phyloP scores from a whole-genome alignment of 192 early-diverging fungal genomes.

The Coemansia sp. region DNA sequence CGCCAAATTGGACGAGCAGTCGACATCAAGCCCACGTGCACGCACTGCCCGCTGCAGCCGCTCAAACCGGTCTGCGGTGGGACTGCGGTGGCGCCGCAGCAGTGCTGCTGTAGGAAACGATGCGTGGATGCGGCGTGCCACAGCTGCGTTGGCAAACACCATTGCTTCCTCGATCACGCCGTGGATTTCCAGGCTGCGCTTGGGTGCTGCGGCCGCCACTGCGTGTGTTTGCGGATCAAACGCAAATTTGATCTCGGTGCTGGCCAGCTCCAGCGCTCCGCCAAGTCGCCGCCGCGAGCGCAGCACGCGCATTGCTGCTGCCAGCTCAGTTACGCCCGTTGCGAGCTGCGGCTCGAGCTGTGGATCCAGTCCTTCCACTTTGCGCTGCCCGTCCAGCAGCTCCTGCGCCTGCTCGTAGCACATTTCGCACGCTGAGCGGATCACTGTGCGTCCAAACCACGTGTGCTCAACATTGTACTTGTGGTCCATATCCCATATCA shows the following conservation, averaged over 20 bases:
- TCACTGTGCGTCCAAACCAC: conserved; percentile 74
- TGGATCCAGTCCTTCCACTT: conserved; percentile 49
- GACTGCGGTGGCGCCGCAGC: conserved; percentile 69
- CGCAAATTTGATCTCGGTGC: conserved; percentile 73
- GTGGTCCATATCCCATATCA: conserved; percentile 66
- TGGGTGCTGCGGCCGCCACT: conserved; percentile 68
- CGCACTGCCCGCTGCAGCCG: conserved; percentile 59
- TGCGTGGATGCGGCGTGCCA: conserved; percentile 62
- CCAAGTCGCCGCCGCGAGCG: conserved; percentile 57
- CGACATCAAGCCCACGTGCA: conserved; percentile 61
- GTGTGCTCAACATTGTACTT: conserved; percentile 49
- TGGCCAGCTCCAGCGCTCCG: conserved; percentile 72
- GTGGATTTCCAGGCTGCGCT: conserved; percentile 67
- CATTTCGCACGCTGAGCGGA: conserved; percentile 75
- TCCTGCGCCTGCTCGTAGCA: conserved; percentile 76
- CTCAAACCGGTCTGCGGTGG: conserved; percentile 62
- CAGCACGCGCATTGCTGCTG: conserved; percentile 57
- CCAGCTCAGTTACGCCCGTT: conserved; percentile 49
- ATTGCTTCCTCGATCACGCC: conserved; percentile 77
- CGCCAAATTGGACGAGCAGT: conserved; percentile 63
- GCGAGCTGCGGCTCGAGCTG: conserved; percentile 42
- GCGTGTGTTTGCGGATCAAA: conserved; percentile 58
- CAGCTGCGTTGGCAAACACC: conserved; percentile 73
- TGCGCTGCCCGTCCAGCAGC: conserved; percentile 60
- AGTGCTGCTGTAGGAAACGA: conserved; percentile 60